phyloP scores from a whole-genome alignment of 2,329 filamentous ascomycete species.

The Penicillium sp. region DNA sequence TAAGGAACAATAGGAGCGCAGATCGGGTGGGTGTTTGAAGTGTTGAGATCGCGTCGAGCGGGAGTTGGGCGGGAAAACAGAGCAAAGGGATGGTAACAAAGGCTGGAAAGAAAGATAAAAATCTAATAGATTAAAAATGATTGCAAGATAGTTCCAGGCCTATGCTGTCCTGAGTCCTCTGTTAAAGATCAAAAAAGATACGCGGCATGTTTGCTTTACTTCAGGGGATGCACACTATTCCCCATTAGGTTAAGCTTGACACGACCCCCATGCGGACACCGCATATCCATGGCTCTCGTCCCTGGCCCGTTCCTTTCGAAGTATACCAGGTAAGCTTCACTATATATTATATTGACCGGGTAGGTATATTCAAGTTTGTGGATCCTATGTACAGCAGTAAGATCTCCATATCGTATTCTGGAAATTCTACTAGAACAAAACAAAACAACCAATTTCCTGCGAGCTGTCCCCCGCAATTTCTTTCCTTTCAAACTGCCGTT shows the following conservation, averaged over 20 bases:
- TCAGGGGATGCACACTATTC: slow-evolving; percentile 22
- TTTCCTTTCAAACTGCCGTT: slow-evolving; percentile 26
- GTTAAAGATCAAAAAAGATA: slow-evolving; percentile 13
- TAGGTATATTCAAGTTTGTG: background rate
- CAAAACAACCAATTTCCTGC: background rate
- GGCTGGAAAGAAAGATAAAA: background rate
- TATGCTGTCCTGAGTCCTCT: background rate
- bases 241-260: slow-evolving; percentile 13
- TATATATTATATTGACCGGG: background rate
- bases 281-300: slow-evolving; percentile 8
- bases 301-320: slow-evolving; percentile 10
- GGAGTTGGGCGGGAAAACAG: background rate
- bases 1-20: slow-evolving; percentile 14
- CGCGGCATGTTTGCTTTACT: slow-evolving; percentile 24
- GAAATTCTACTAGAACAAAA: background rate
- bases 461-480: background rate
- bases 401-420: background rate
- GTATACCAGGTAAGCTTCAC: background rate
- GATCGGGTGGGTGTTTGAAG: slow-evolving; percentile 12
- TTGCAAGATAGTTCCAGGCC: slow-evolving; percentile 8
- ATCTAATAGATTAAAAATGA: slow-evolving; percentile 18
- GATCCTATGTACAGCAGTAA: background rate
- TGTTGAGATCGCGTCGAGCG: slow-evolving; percentile 20
- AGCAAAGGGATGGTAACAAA: slow-evolving; percentile 1
- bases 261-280: slow-evolving; percentile 21